Evolutionary conservation across 1,139 yeast species (phyloP).

Genomic region (Geotrichum citri-aurantii): DNA sequence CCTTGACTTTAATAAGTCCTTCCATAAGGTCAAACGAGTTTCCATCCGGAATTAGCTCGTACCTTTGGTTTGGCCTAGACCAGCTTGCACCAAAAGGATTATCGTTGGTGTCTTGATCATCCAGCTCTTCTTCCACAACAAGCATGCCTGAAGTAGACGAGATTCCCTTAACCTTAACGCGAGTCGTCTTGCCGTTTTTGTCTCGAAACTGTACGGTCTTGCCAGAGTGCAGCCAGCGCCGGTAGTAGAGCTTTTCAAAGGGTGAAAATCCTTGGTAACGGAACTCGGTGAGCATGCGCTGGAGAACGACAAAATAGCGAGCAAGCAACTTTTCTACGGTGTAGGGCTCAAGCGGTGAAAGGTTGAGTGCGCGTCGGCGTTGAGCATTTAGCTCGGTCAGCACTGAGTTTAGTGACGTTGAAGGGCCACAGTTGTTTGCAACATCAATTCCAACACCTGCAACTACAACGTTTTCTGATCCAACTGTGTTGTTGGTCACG

Average conservation of each 20-base stretch:
- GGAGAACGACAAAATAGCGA: constrained; percentile 56
- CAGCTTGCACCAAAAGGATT: constrained; percentile 40
- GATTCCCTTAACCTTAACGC: constrained; percentile 64
- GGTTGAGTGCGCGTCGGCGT: constrained; percentile 36
- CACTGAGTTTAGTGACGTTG: constrained; percentile 79
- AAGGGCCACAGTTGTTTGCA: constrained; percentile 68
- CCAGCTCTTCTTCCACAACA: constrained; percentile 69
- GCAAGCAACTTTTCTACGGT: constrained; percentile 65
- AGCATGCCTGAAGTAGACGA: constrained; percentile 78
- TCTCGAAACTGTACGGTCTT: constrained; percentile 45
- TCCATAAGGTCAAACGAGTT: constrained; percentile 92
- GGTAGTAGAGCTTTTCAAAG: constrained; percentile 67
- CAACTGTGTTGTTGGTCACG: constrained; percentile 66
- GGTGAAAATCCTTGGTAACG: constrained; percentile 58
- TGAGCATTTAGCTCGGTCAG: constrained; percentile 47
- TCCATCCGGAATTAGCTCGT: constrained; percentile 90
- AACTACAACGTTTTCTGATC: constrained; percentile 50
- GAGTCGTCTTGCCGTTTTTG: constrained; percentile 17
- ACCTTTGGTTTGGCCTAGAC: constrained; percentile 28
- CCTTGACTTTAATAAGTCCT: constrained; percentile 61
- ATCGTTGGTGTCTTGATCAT: constrained; percentile 45
- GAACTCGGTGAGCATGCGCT: constrained; percentile 56
- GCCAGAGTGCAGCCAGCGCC: constrained; percentile 75
- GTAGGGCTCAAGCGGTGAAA: constrained; percentile 29
- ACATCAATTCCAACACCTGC: constrained; percentile 91